Conservation (phyloP, 1,139 yeast species). For the Candida frijolesensis region DNA sequence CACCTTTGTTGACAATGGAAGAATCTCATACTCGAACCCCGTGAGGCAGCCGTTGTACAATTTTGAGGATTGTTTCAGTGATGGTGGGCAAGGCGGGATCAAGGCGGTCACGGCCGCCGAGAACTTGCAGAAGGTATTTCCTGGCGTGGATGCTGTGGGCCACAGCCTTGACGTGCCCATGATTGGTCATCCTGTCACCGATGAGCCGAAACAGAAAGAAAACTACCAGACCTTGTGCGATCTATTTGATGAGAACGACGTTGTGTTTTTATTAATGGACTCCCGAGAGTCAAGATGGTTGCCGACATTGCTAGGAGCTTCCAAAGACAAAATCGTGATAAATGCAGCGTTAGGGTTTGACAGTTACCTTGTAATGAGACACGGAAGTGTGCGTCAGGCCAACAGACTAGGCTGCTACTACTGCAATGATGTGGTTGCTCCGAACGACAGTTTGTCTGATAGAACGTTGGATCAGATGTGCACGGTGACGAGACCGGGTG, state of each 20-base stretch:
- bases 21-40: constrained; percentile 89
- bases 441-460: constrained; percentile 80
- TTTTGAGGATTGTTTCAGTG: constrained; percentile 73
- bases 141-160: constrained; percentile 71
- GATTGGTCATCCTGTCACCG: constrained; percentile 86
- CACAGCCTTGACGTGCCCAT: constrained; percentile 77
- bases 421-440: constrained; percentile 95
- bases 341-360: constrained; percentile 97
- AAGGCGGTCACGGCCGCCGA: constrained; percentile 82
- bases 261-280: constrained; percentile 80
- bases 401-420: constrained; percentile 83
- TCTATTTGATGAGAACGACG: constrained; percentile 73
- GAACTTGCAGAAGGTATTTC: constrained; percentile 71
- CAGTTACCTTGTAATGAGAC: constrained; percentile 89
- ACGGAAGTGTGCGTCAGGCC: constrained; percentile 52
- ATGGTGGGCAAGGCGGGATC: constrained; percentile 55
- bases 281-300: constrained; percentile 96
- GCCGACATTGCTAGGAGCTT: constrained; percentile 80
- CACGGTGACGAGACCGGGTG: constrained; percentile 96
- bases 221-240: constrained; percentile 55
- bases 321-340: constrained; percentile 68
- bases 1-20: constrained; percentile 88
- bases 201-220: constrained; percentile 48
- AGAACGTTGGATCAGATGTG: constrained; percentile 97
- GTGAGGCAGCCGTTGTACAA: constrained; percentile 88